Base-by-base conservation (phyloP, 352 stramenopile species). In the Phytophthora podocarpi region DNA sequence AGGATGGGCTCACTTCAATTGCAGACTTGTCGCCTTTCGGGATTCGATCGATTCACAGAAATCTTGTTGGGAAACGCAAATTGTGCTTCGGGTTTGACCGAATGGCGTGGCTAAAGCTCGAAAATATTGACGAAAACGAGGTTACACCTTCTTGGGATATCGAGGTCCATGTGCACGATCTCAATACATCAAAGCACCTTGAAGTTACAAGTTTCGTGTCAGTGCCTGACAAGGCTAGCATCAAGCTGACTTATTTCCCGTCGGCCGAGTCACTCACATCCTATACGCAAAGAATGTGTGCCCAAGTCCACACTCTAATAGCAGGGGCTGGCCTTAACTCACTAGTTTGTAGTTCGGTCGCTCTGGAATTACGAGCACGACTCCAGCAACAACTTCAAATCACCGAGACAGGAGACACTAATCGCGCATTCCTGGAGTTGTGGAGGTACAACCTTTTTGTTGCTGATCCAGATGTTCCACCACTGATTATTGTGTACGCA, bases 1-100 rank as follows among this genome's bases (percentile, higher is more conserved):
- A 26, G 2, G 62, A 76, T 28, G 30, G 55, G 0, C 10, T 78
- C 9, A 41, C 88, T 9, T 83, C 80, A 1, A 47, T 79, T 28
- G 76, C 80, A 0, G 80, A 91, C 18, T 18, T 89, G 13, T 72
- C 70, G 8, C 21, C 67, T 0, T 31, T 55, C 20, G 74, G 54
- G 11, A 73, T 90, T n/a, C 70, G 64, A 18, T 54, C 67, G 0
- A 78, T 90, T 10, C 70, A 90, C 56, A 28, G 16, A 3, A 89
- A 89, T 47, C 9, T 76, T 15, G n/a, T 55, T 43, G 23, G 37
- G 5, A 32, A 55, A 3, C 63, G 63, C 1, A 31, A 23, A n/a
- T 49, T 67, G 1, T 71, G 63, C 26, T n/a, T 24, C 31, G 50
- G 37, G 4, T 86, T 85, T 59, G 47, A 64, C 6, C 31, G 60